Percentiles rank a stretch among this genome's conserved stretches.
Conservation (phyloP, 1,284 basidiomycete species). For the Microbotryum scabiosae region DNA sequence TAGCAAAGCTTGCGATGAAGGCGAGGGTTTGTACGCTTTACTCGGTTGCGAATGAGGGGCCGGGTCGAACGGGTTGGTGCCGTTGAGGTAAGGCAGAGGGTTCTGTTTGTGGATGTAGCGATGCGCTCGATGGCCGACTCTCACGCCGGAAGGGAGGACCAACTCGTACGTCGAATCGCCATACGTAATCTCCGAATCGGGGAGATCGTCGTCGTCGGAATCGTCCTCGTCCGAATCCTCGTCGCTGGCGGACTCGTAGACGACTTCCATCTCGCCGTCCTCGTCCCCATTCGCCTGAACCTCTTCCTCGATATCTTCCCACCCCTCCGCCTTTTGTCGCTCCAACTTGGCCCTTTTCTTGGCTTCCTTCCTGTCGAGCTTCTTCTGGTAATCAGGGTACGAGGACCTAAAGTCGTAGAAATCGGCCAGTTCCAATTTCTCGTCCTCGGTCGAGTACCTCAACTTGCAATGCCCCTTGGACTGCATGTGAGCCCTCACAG, state of each 20-base stretch:
- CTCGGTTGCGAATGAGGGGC: slow-evolving; percentile 19
- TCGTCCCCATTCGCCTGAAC: slow-evolving; percentile 29
- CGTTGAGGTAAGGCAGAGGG: slow-evolving; percentile 43
- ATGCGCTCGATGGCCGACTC: slow-evolving; percentile 85
- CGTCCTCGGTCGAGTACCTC: slow-evolving; percentile 71
- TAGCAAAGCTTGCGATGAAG: slow-evolving; percentile 24
- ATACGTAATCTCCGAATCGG: slow-evolving; percentile 28
- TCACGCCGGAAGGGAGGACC: slow-evolving; percentile 84
- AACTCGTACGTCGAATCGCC: slow-evolving; percentile 63
- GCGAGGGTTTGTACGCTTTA: slow-evolving; percentile 17
- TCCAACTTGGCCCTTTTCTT: slow-evolving; percentile 36
- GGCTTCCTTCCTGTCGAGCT: slow-evolving; percentile 39
- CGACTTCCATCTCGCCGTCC: slow-evolving; percentile 44
- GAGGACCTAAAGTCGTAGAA: slow-evolving; percentile 85
- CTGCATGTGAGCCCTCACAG: slow-evolving; percentile 84
- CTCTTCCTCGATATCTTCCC: slow-evolving; percentile 47
- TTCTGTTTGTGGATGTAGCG: slow-evolving; percentile 82
- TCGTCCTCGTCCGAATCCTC: slow-evolving; percentile 45
- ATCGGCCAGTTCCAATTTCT: slow-evolving; percentile 80
- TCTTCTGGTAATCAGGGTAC: slow-evolving; percentile 54
- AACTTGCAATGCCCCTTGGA: slow-evolving; percentile 96
- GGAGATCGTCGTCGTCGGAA: slow-evolving; percentile 25
- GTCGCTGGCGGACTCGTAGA: slow-evolving; percentile 38
- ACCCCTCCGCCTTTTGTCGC: slow-evolving; percentile 38
- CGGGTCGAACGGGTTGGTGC: slow-evolving; percentile 23